phyloP scores from a whole-genome alignment of 106 monocot genomes.

The Posidonia australis region DNA sequence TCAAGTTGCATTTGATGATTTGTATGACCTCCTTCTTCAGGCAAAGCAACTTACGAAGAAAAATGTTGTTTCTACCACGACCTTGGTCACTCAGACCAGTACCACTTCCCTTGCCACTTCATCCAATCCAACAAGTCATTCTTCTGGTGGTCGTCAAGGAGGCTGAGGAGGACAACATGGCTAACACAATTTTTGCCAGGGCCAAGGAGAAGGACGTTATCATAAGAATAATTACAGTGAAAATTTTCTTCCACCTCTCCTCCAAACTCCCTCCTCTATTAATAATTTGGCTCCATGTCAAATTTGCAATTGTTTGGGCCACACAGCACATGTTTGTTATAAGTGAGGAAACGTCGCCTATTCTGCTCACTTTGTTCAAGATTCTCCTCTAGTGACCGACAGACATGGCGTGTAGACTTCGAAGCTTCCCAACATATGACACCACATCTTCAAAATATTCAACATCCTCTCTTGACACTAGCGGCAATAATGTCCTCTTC shows the following conservation, averaged over 20 bases:
- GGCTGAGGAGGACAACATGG: too few species aligned
- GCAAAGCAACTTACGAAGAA: neutral
- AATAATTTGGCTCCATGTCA: neutral
- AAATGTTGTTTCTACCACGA: neutral
- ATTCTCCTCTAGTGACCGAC: neutral
- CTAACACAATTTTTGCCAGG: too few species aligned
- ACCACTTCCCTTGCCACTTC: too few species aligned
- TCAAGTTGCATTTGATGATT: neutral
- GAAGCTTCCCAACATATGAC: too few species aligned
- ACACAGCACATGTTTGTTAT: neutral
- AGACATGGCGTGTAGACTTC: too few species aligned
- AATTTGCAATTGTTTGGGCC: neutral
- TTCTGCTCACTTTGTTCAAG: neutral
- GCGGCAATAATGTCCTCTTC: too few species aligned
- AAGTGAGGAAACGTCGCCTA: neutral
- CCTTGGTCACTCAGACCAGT: too few species aligned
- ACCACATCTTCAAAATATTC: too few species aligned
- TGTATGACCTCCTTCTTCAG: neutral
- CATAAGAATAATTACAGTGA: neutral
- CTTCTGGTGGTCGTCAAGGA: too few species aligned
- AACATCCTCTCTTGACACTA: too few species aligned
- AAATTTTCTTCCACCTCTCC: neutral
- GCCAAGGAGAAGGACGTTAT: neutral
- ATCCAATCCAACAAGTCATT: too few species aligned
- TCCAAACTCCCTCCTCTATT: neutral